Percentiles rank a stretch among this genome's conserved stretches.
Conservation (phyloP, 1,284 basidiomycete genomes). For the Apiotrichum montevideense region DNA sequence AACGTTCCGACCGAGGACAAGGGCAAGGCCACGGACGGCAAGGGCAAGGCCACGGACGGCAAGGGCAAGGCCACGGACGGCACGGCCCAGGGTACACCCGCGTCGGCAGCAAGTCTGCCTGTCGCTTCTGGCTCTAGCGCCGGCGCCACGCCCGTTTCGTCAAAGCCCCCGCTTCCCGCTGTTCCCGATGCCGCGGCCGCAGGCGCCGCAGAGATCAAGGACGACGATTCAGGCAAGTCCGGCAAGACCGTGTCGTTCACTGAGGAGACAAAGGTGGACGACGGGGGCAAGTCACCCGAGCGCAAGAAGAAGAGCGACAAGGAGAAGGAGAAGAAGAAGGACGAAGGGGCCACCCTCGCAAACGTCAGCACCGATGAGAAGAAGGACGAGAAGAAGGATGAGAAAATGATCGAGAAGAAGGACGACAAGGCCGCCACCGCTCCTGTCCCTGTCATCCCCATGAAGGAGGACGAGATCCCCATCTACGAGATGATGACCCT, state of each 20-base stretch:
- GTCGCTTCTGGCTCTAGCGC: not conserved
- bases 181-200: not conserved
- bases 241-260: conserved; percentile 1
- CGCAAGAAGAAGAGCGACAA: not conserved
- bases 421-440: not conserved
- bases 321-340: not conserved
- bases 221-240: no score
- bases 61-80: no score
- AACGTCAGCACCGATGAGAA: not conserved
- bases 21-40: no score
- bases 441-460: not conserved
- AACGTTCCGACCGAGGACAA: not conserved
- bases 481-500: conserved; percentile 27
- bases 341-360: not conserved
- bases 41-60: no score
- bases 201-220: not conserved
- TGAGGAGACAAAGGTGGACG: not conserved
- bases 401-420: not conserved
- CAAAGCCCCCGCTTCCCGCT: not conserved
- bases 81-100: not conserved
- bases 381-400: not conserved
- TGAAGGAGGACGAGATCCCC: conserved; percentile 5
- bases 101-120: not conserved
- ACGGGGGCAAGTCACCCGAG: not conserved
- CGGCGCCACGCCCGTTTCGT: not conserved